Evolutionary conservation across 495 filamentous ascomycete genomes (phyloP), one percentile per base, ranked within the genome.

Genomic region (Xylaria castorea): DNA sequence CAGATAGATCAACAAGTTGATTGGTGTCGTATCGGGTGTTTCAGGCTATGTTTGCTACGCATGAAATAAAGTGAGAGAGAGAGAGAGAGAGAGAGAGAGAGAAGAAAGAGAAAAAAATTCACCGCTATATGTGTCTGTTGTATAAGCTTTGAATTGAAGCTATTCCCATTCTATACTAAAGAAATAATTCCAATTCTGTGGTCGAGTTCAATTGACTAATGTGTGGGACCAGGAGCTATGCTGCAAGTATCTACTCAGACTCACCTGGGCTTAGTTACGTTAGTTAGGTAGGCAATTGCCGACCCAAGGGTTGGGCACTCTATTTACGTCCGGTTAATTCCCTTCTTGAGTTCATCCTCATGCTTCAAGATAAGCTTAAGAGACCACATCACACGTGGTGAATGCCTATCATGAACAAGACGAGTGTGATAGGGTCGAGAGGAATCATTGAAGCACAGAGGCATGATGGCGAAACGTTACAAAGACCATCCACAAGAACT

Each of bases 381-480:
- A 34, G 27, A 36, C 55, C 36, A 66, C 44, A 14, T 61, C 58
- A 20, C 57, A 61, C 32, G 57, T 60, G 30, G 20, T n/a, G 12
- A 38, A 38, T 5, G 20, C 58, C 11, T 61, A 61, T 61, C 58
- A 61, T 61, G 58, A 61, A 22, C 20, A 16, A 61, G 11, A 4
- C 8, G n/a, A 61, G 34, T 20, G 20, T 40, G 32, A 9, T n/a
- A 14, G 12, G 5, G 12, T 30, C n/a, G n/a, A n/a, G n/a, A n/a
- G n/a, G n/a, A n/a, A n/a, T n/a, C n/a, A n/a, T n/a, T n/a, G n/a
- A n/a, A n/a, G n/a, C n/a, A n/a, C n/a, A 32, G 8, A 32, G 25
- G 11, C 25, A 22, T 9, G 48, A 55, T 44, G 57, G 42, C 48
- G 66, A 57, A 68, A 68, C 66, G 66, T 68, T 68, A 57, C 66